Evolutionary conservation across 2,329 filamentous ascomycete species (phyloP), one percentile per base, ranked within the genome.

Genomic region (Bipolaris sorokiniana): DNA sequence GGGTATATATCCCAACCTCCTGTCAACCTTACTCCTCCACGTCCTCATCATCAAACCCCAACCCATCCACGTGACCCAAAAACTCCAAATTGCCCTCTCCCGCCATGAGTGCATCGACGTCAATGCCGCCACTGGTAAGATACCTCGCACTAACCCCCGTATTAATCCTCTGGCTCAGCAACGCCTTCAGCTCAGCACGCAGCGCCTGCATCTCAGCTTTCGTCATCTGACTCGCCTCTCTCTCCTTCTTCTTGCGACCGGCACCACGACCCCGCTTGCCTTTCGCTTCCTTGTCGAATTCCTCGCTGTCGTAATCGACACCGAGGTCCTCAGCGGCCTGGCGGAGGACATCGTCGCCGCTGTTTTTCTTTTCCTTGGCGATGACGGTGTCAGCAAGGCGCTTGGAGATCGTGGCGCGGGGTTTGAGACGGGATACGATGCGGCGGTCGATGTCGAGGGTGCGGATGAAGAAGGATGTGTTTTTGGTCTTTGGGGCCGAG

Each of bases 271-370:
- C 80, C 18, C 73, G 66, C 0, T 90, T 83, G 6, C 87, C 86
- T 7, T 78, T 79, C 1, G 82, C 83, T 63, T 90, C 81, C 11
- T 66, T 66, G 41, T 84, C 90, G 60, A 97, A 89, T 44, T 96
- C 92, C 34, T 96, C 92, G 58, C 87, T 90, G 72, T 98, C 92
- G 72, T 96, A 97, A 50, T 97, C 94, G 0, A 98, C 91, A 0
- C 95, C 95, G 0, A 99, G 82, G 63, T 98, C 94, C 56, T 97
- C 92, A 0, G 95, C 95, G 0, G 92, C 93, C 46, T 86, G 86
- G 41, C 87, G 86, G 67, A 98, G 81, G 87, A 93, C 95, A 54
- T 91, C 87, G 64, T 97, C 91, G 66, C 96, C 91, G 68, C 90
- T 89, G 53, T 86, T 86, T 9, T 89, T 87, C 78, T 94, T 96